Evolutionary conservation across 345 rosid genomes (phyloP), one percentile per base, ranked within the genome.

Genomic region (Hypericum androsaemum): DNA sequence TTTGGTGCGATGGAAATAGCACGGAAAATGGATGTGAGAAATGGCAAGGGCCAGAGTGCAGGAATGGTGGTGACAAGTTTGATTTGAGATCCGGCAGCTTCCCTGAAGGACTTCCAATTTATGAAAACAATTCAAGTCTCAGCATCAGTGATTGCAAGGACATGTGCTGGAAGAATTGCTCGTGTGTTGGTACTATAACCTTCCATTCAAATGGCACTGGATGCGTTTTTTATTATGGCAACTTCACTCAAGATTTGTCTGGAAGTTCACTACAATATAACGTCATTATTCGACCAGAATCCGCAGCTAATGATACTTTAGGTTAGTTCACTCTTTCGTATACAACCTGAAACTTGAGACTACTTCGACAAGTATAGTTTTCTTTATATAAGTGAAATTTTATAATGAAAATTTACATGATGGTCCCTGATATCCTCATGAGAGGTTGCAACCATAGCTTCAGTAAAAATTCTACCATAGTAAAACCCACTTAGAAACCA

Each of bases 131-230:
- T 47, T 37, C 45, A 8, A 62, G 46, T 39, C 43, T 54, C 10
- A 48, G 50, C 54, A 36, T 54, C 22, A 13, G 28, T 41, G 55
- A 62, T 6, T 62, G 50, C 39, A 8, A 32, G 37, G 60, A 62
- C 17, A 0, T n/a, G 5, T 62, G 60, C 39, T 54, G 60, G 60
- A 15, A 16, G 0, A 7, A 55, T 36, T 62, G 56, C 48, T 5
- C 1, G 0, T 62, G 60, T 37, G 49, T 28, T 13, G 66, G 55
- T 0, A 10, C 14, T 1, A 5, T 5, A n/a, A n/a, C 14, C 8
- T 39, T 13, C 12, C 2, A 5, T 7, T 7, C 10, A 12, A 50
- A 39, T 39, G 11, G 49, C 47, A 36, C 12, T 2, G 43, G 13
- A 1, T 62, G 60, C 41, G 0, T 0, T 1, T 36, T 62, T 8